Percentiles rank a stretch among this genome's conserved stretches.
Conservation (phyloP, 1,284 basidiomycete species). For the Austropuccinia psidii region DNA sequence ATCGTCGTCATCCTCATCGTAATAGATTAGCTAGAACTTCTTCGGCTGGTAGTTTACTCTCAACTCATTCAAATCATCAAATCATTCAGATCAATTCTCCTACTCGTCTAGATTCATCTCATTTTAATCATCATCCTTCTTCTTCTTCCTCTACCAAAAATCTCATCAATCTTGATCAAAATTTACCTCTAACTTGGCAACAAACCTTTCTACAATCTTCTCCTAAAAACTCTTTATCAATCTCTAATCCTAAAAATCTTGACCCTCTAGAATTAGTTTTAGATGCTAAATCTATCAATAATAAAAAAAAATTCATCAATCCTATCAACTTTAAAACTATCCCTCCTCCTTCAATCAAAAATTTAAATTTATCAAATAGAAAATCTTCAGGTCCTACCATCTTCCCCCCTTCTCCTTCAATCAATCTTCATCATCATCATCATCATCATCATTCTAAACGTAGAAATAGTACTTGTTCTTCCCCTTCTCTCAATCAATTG, state of each 20-base stretch:
- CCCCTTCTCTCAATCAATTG: too few relatives aligned
- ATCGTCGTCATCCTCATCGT: neutral
- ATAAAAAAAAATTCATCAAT: neutral
- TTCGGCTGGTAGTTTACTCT: neutral
- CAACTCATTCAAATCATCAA: neutral
- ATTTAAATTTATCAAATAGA: too few relatives aligned
- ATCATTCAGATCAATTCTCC: neutral
- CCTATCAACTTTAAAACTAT: neutral
- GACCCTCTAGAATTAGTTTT: neutral
- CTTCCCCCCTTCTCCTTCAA: too few relatives aligned
- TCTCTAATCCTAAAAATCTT: neutral
- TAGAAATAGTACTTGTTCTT: conserved; percentile 10
- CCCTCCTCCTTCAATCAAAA: neutral
- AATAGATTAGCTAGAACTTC: conserved; percentile 2
- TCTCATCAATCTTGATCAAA: neutral
- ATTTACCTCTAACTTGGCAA: conserved; percentile 34
- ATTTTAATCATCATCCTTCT: neutral
- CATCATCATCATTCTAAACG: too few relatives aligned
- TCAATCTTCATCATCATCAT: too few relatives aligned
- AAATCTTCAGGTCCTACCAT: too few relatives aligned
- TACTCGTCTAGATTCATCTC: neutral
- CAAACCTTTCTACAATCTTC: conserved; percentile 19
- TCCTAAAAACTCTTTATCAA: neutral
- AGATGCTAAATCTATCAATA: neutral
- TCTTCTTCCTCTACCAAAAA: neutral